These are phyloP conservation scores for Ochetophila trinervis DNA, from an alignment of 306 rosid genomes.

Conservation along the genomic window DNA sequence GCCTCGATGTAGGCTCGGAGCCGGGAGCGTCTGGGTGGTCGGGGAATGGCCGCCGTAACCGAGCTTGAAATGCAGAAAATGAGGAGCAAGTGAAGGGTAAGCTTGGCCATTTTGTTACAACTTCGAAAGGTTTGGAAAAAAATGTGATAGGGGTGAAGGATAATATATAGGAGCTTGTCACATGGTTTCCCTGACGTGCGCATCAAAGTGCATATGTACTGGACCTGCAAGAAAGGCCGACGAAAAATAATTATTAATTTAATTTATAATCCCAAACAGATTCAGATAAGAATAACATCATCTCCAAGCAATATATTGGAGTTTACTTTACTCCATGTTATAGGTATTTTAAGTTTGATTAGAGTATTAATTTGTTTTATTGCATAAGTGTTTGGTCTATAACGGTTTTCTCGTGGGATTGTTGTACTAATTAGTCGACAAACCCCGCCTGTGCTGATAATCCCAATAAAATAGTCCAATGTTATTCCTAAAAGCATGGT, in stretches of 20 bases:
- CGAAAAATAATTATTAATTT: no score
- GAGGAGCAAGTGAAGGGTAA: constrained; percentile 8
- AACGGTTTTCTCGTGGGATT: no score
- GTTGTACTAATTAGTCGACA: no score
- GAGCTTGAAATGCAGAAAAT: constrained; percentile 14
- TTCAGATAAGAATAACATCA: no score
- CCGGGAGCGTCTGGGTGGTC: constrained; percentile 8
- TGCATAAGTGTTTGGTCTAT: no score
- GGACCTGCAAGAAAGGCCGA: no score
- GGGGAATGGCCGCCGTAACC: constrained; percentile 17
- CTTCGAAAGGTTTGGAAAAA: neutral
- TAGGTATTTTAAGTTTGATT: no score
- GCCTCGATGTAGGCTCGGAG: constrained; percentile 33
- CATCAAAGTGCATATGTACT: neutral
- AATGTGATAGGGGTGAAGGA: constrained; percentile 9
- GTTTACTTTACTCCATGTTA: no score
- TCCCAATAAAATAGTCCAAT: constrained; percentile 12
- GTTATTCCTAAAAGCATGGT: neutral
- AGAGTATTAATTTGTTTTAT: no score
- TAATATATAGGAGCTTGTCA: constrained; percentile 27
- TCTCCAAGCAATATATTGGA: no score
- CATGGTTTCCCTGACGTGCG: constrained; percentile 29
- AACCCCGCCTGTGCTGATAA: no score
- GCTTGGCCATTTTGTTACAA: constrained; percentile 37
- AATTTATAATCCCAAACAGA: no score